Conservation (phyloP, 2,329 filamentous ascomycete genomes). For the Apiospora koreana region DNA sequence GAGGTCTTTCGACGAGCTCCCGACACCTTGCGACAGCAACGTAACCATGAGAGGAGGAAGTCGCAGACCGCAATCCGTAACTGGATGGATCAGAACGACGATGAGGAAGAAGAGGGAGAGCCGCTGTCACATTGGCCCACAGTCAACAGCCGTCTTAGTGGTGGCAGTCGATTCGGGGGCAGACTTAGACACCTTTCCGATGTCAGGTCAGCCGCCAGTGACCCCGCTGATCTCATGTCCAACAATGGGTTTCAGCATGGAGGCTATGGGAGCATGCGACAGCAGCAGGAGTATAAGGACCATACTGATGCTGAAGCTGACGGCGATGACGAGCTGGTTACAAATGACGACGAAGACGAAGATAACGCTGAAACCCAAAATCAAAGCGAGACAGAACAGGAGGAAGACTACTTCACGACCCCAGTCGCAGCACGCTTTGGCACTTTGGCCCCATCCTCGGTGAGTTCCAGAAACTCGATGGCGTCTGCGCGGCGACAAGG, state of each 20-base stretch:
- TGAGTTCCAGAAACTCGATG: constrained; percentile 26
- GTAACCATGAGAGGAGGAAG: constrained; percentile 66
- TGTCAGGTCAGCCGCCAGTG: constrained; percentile 61
- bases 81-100: constrained; percentile 80
- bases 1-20: constrained; percentile 83
- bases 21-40: constrained; percentile 61
- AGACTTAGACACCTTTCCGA: constrained; percentile 55
- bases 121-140: constrained; percentile 51
- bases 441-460: constrained; percentile 32
- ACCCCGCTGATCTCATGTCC: constrained; percentile 64
- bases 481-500: constrained; percentile 20
- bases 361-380: constrained; percentile 42
- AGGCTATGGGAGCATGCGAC: constrained; percentile 30
- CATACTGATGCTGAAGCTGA: constrained; percentile 85
- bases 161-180: constrained; percentile 40
- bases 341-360: constrained; percentile 72
- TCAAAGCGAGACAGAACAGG: constrained; percentile 29
- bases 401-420: constrained; percentile 58
- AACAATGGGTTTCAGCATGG: constrained; percentile 34
- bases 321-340: constrained; percentile 86
- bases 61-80: constrained; percentile 81
- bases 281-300: constrained; percentile 50
- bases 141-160: constrained; percentile 42
- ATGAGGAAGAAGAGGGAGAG: constrained; percentile 41
- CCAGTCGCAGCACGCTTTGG: constrained; percentile 46